Evolutionary conservation across 1,139 yeast species (phyloP).

Genomic region (Geotrichum fermentans): DNA sequence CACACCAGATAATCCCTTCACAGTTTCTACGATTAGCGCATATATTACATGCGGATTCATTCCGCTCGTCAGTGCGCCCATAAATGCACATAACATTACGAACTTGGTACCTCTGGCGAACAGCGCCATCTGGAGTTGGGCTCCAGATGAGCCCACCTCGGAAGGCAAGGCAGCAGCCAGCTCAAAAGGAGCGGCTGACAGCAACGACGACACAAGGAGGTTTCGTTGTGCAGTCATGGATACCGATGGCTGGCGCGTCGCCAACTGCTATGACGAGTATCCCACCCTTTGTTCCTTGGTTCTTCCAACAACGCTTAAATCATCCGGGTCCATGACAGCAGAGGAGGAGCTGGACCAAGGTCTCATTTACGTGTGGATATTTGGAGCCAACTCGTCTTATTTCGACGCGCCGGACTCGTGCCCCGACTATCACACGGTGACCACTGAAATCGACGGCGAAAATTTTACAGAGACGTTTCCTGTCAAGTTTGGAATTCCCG

Average conservation of each 20-base stretch:
- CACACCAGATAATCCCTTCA: slow-evolving; percentile 13
- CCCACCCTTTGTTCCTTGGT: slow-evolving; percentile 54
- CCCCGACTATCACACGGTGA: not conserved
- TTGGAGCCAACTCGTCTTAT: slow-evolving; percentile 8
- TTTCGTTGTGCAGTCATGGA: slow-evolving; percentile 58
- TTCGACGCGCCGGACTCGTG: slow-evolving; percentile 3
- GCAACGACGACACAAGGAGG: slow-evolving; percentile 21
- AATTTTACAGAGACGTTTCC: not conserved
- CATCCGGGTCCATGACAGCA: not conserved
- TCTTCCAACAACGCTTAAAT: not conserved
- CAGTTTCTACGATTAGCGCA: slow-evolving; percentile 30
- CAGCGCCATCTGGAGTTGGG: slow-evolving; percentile 68
- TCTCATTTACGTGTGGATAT: slow-evolving; percentile 20
- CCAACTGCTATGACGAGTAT: slow-evolving; percentile 56
- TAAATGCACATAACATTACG: slow-evolving; percentile 21
- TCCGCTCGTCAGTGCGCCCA: slow-evolving; percentile 48
- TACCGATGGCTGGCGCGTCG: slow-evolving; percentile 51
- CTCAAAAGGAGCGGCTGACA: slow-evolving; percentile 9
- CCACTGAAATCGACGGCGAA: not conserved
- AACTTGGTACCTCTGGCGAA: slow-evolving; percentile 34
- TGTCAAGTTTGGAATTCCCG: slow-evolving; percentile 52
- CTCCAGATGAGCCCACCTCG: slow-evolving; percentile 32
- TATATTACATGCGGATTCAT: slow-evolving; percentile 53
- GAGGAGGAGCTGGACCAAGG: slow-evolving; percentile 15
- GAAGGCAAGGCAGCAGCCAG: not conserved